Percentiles rank a stretch among this genome's conserved stretches.
phyloP scores from a whole-genome alignment of 495 filamentous ascomycete genomes.

The Aspergillus incahuasiensis region DNA sequence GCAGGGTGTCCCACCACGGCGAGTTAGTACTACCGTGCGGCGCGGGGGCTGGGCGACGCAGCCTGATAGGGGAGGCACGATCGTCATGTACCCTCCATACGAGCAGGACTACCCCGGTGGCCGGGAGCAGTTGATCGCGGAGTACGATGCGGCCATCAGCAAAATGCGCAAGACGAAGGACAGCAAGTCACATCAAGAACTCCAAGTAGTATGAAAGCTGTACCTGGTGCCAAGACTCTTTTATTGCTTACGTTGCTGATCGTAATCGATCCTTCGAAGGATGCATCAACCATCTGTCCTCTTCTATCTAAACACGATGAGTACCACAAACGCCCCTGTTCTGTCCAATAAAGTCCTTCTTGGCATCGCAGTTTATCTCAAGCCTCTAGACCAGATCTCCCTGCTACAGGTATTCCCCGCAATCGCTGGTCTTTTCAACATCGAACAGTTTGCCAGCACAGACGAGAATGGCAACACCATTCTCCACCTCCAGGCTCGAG shows the following conservation, averaged over 20 bases:
- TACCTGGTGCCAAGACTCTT: background rate
- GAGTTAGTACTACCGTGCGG: background rate
- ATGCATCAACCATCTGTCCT: background rate
- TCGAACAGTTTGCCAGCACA: background rate
- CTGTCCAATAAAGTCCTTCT: background rate
- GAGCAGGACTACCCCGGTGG: too few relatives aligned
- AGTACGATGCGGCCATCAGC: background rate
- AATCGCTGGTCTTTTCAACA: constrained; percentile 1
- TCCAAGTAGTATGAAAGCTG: background rate
- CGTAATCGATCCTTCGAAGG: too few relatives aligned
- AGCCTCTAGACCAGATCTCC: background rate
- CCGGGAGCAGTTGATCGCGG: background rate
- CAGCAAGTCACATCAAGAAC: background rate
- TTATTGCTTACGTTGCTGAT: too few relatives aligned
- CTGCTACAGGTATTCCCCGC: background rate
- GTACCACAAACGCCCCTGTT: background rate
- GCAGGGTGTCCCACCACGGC: constrained; percentile 19
- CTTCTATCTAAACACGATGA: background rate
- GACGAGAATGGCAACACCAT: constrained; percentile 2
- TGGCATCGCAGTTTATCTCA: background rate
- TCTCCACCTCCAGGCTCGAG: constrained; percentile 1
- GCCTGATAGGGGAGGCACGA: too few relatives aligned
- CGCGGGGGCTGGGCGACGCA: background rate
- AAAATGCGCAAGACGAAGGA: background rate
- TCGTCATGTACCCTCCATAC: too few relatives aligned